Conservation (phyloP, 306 rosid genomes). For the Spatholobus suberectus region DNA sequence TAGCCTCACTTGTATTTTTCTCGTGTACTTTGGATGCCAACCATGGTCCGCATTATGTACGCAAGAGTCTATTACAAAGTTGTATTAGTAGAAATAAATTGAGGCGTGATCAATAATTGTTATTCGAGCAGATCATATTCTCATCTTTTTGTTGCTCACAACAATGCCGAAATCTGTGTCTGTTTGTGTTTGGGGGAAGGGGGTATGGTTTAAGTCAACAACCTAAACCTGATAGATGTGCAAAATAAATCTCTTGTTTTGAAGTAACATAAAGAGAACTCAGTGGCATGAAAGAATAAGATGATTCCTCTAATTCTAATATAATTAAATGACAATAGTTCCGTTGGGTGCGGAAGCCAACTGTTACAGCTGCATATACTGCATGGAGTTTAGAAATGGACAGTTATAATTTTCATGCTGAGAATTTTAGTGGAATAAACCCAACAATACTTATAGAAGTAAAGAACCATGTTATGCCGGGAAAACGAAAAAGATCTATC, state of each 20-base stretch:
- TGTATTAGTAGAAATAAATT: constrained; percentile 50
- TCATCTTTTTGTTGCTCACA: constrained; percentile 17
- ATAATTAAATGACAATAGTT: neutral
- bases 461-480: neutral
- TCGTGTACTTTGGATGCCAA: constrained; percentile 10
- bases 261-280: neutral
- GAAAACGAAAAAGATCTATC: neutral
- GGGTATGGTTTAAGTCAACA: neutral
- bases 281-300: neutral
- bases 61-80: constrained; percentile 35
- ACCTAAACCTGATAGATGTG: neutral
- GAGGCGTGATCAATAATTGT: constrained; percentile 50
- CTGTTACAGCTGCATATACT: neutral
- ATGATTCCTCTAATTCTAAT: neutral
- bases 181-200: neutral
- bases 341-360: neutral
- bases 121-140: neutral
- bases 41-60: constrained; percentile 12
- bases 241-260: neutral
- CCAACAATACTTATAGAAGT: neutral
- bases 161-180: neutral
- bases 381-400: neutral
- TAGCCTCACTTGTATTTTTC: constrained; percentile 35
- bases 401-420: neutral
- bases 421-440: neutral